Conservation (phyloP, 106 monocot genomes). For the Allium cepa region DNA sequence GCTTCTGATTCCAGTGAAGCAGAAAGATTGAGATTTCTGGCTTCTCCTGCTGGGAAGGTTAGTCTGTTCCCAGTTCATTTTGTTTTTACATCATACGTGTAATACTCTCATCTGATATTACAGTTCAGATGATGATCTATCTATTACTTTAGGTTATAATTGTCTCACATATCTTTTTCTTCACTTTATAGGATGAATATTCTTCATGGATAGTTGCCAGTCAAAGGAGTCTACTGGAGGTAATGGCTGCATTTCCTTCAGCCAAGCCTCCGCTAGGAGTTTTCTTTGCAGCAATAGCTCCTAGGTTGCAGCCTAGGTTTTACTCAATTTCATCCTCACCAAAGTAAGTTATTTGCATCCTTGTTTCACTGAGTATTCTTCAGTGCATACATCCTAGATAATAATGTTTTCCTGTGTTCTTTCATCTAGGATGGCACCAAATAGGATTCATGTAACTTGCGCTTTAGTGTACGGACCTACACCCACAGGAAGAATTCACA, state of each 20-base stretch:
- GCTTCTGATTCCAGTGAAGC: slow-evolving; percentile 76
- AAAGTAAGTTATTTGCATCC: slow-evolving; percentile 17
- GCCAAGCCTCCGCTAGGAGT: slow-evolving; percentile 68
- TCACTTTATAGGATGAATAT: slow-evolving; percentile 58
- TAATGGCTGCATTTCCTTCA: slow-evolving; percentile 64
- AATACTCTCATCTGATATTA: background rate
- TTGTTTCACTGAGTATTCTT: background rate
- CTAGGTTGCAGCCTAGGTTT: slow-evolving; percentile 69
- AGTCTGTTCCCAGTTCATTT: slow-evolving; percentile 1
- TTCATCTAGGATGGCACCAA: slow-evolving; percentile 48
- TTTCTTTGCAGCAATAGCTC: slow-evolving; percentile 70
- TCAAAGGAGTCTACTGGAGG: slow-evolving; percentile 78
- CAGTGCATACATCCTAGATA: background rate
- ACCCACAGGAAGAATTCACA: slow-evolving; percentile 89
- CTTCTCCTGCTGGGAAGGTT: slow-evolving; percentile 84
- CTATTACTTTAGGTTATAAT: background rate
- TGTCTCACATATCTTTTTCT: background rate
- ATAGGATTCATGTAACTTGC: slow-evolving; percentile 93
- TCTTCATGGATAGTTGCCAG: slow-evolving; percentile 62
- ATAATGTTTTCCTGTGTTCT: background rate
- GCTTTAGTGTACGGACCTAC: slow-evolving; percentile 80
- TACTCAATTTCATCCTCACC: slow-evolving; percentile 83
- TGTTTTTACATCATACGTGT: background rate
- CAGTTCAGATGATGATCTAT: background rate
- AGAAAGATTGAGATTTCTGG: slow-evolving; percentile 46